Evolutionary conservation across 179 eudicot species (phyloP).

Genomic region (Corrigiola litoralis): DNA sequence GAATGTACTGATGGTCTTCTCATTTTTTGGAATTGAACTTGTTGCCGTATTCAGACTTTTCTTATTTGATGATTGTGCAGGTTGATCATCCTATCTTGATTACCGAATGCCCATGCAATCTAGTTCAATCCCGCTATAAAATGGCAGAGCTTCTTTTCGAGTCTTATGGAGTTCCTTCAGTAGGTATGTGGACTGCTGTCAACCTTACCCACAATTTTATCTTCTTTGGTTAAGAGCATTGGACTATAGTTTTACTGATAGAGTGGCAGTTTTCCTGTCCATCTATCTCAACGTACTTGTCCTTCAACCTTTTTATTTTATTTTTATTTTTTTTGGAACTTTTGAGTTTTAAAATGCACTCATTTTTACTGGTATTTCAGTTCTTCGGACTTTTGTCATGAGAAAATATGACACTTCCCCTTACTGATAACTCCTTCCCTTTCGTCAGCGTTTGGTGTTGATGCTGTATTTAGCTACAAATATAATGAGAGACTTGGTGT

Average conservation of each 20-base stretch:
- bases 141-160: slow-evolving; percentile 98
- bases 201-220: too few relatives aligned
- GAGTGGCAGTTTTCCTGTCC: neutral
- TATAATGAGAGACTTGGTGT: slow-evolving; percentile 77
- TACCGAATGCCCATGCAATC: slow-evolving; percentile 94
- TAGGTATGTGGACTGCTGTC: slow-evolving; percentile 48
- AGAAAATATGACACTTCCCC: neutral
- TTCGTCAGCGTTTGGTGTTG: slow-evolving; percentile 84
- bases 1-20: neutral
- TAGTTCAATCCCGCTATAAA: slow-evolving; percentile 81
- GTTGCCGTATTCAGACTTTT: slow-evolving; percentile 11
- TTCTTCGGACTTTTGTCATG: neutral
- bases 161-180: slow-evolving; percentile 95
- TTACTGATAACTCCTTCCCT: slow-evolving; percentile 2
- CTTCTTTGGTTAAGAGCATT: too few relatives aligned
- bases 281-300: too few relatives aligned
- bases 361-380: neutral
- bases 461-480: slow-evolving; percentile 92
- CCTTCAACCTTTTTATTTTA: neutral
- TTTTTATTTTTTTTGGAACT: too few relatives aligned
- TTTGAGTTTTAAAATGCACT: neutral
- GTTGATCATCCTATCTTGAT: slow-evolving; percentile 86
- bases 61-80: slow-evolving; percentile 60
- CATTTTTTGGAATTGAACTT: slow-evolving; percentile 8
- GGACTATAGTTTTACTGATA: neutral